Conservation (phyloP, 495 filamentous ascomycete genomes). For the Aspergillus sparsus region DNA sequence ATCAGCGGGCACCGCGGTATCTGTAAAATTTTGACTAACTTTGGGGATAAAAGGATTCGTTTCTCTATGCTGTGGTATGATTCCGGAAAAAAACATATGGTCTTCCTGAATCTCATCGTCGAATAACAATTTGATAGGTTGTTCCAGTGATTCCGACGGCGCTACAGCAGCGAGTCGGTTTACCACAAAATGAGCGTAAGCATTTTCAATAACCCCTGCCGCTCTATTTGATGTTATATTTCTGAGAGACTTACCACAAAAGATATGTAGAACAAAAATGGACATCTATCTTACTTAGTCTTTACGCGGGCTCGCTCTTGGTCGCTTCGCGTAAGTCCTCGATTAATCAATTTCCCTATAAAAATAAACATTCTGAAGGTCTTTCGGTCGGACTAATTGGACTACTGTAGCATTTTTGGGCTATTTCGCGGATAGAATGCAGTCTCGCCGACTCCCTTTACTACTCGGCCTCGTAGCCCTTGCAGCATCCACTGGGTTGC, state of each 20-base stretch:
- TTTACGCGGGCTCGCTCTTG: not conserved
- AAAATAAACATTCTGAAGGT: no score
- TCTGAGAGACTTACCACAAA: no score
- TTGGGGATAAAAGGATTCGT: not conserved
- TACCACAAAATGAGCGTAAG: not conserved
- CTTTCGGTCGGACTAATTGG: not conserved
- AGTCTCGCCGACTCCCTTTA: conserved; percentile 66
- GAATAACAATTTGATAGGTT: not conserved
- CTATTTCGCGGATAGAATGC: conserved; percentile 60
- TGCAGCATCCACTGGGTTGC: conserved; percentile 64
- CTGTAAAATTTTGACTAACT: no score
- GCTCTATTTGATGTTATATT: no score
- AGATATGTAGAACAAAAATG: not conserved
- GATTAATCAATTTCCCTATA: not conserved
- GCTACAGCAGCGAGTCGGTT: not conserved
- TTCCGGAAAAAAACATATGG: not conserved
- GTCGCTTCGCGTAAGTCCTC: not conserved
- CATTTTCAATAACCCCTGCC: no score
- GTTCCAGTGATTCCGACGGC: not conserved
- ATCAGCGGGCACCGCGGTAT: no score
- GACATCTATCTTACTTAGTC: not conserved
- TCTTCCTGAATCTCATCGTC: not conserved
- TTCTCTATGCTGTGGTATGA: not conserved
- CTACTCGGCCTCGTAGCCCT: conserved; percentile 69
- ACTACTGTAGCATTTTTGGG: conserved; percentile 35